Evolutionary conservation across 306 rosid genomes (phyloP).

Genomic region (Vigna hirtella): DNA sequence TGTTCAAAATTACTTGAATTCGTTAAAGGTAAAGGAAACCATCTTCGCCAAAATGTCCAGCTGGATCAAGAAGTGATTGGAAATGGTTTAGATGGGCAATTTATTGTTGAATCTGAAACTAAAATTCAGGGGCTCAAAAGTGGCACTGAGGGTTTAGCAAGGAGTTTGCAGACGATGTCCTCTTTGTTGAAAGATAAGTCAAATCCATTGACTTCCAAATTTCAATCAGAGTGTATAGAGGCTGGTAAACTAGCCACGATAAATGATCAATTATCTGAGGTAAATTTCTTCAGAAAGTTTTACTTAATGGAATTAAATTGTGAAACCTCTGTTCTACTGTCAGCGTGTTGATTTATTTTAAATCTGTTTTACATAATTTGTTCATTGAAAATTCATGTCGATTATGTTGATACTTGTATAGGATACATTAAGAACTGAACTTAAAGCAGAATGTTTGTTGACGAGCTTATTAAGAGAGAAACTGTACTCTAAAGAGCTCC

Average conservation of each 20-base stretch:
- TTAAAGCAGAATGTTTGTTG: slow-evolving; percentile 80
- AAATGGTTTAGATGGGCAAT: slow-evolving; percentile 72
- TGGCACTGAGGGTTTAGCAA: slow-evolving; percentile 71
- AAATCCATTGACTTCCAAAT: slow-evolving; percentile 52
- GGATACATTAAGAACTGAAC: slow-evolving; percentile 73
- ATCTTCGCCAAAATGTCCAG: slow-evolving; percentile 45
- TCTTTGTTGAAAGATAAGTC: slow-evolving; percentile 76
- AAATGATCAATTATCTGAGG: slow-evolving; percentile 72
- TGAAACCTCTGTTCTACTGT: slow-evolving; percentile 8
- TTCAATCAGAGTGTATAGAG: slow-evolving; percentile 50
- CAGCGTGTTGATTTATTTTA: neutral
- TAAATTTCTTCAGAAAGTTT: slow-evolving; percentile 44
- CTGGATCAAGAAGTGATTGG: slow-evolving; percentile 47
- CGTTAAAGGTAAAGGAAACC: slow-evolving; percentile 63
- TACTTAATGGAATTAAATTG: slow-evolving; percentile 14
- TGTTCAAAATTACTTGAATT: slow-evolving; percentile 72
- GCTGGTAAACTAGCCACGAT: slow-evolving; percentile 53
- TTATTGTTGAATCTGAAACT: slow-evolving; percentile 75
- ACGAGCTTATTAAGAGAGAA: slow-evolving; percentile 83
- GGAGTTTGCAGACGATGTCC: slow-evolving; percentile 85
- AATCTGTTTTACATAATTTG: slow-evolving; percentile 23
- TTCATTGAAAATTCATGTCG: slow-evolving; percentile 14
- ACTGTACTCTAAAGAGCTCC: slow-evolving; percentile 81
- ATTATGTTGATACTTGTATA: slow-evolving; percentile 40
- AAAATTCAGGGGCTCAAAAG: slow-evolving; percentile 78